Evolutionary conservation across 2,329 filamentous ascomycete genomes (phyloP).

Genomic region (Aspergillus sp.): DNA sequence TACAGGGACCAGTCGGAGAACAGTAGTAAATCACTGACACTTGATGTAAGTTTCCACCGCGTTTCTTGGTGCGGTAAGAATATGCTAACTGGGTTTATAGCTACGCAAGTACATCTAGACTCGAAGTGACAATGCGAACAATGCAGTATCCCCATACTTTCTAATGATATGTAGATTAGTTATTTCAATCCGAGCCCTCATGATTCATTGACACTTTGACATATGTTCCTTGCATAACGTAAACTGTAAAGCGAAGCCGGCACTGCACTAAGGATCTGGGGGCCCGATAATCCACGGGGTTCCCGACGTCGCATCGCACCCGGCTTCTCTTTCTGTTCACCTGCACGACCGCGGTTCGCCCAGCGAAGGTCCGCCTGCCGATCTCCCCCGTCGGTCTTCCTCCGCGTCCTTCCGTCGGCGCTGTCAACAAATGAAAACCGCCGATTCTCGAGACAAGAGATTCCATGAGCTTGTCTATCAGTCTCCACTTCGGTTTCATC

Average conservation of each 20-base stretch:
- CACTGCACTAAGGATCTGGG: too few species aligned
- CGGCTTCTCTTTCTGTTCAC: not conserved
- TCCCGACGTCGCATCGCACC: too few species aligned
- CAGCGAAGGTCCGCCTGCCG: not conserved
- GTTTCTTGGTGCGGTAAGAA: not conserved
- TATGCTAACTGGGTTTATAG: constrained; percentile 1
- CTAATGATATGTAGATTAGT: constrained; percentile 12
- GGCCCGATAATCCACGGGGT: too few species aligned
- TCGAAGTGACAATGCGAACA: not conserved
- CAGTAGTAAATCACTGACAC: constrained; percentile 82
- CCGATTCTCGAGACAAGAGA: not conserved
- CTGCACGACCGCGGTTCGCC: not conserved
- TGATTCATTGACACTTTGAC: not conserved
- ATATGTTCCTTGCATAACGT: too few species aligned
- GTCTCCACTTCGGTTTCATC: not conserved
- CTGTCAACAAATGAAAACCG: not conserved
- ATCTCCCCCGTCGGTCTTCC: not conserved
- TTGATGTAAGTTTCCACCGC: constrained; percentile 73
- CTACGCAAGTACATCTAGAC: constrained; percentile 7
- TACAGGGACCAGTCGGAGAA: constrained; percentile 95
- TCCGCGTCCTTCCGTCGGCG: not conserved
- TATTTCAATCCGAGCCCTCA: not conserved
- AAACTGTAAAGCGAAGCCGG: too few species aligned
- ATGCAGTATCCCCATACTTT: not conserved
- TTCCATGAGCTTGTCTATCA: not conserved